These are phyloP conservation scores for Ajuga reptans DNA, from an alignment of 305 asterid species.

Conservation along the genomic window DNA sequence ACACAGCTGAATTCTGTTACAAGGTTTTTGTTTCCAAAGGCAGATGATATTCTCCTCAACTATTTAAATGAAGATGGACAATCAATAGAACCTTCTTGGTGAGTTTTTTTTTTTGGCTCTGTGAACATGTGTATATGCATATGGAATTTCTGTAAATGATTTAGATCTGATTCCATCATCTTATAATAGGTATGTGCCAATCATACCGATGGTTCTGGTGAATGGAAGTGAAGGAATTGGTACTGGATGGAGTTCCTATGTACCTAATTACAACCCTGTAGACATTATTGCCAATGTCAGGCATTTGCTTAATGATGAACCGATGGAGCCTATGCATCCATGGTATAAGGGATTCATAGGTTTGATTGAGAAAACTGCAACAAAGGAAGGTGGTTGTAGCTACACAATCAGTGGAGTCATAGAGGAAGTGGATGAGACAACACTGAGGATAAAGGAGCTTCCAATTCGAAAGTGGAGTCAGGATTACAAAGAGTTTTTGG, in stretches of 20 bases:
- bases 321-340: slow-evolving; percentile 75
- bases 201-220: slow-evolving; percentile 74
- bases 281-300: slow-evolving; percentile 70
- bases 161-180: slow-evolving; percentile 16
- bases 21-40: slow-evolving; percentile 71
- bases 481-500: slow-evolving; percentile 84
- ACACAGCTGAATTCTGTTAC: slow-evolving; percentile 67
- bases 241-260: slow-evolving; percentile 89
- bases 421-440: slow-evolving; percentile 64
- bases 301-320: slow-evolving; percentile 61
- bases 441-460: slow-evolving; percentile 67
- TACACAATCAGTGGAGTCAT: slow-evolving; percentile 63
- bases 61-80: slow-evolving; percentile 92
- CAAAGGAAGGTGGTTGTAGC: slow-evolving; percentile 54
- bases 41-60: slow-evolving; percentile 69
- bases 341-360: slow-evolving; percentile 92
- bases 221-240: slow-evolving; percentile 99
- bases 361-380: slow-evolving; percentile 53
- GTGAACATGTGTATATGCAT: neutral
- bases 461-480: slow-evolving; percentile 88
- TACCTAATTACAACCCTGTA: slow-evolving; percentile 84
- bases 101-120: slow-evolving; percentile 9
- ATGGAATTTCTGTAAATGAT: neutral
- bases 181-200: slow-evolving; percentile 69
- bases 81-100: slow-evolving; percentile 86